Conservation (phyloP, 768 basidiomycete genomes). For the Pleurotus salmoneostramineus region DNA sequence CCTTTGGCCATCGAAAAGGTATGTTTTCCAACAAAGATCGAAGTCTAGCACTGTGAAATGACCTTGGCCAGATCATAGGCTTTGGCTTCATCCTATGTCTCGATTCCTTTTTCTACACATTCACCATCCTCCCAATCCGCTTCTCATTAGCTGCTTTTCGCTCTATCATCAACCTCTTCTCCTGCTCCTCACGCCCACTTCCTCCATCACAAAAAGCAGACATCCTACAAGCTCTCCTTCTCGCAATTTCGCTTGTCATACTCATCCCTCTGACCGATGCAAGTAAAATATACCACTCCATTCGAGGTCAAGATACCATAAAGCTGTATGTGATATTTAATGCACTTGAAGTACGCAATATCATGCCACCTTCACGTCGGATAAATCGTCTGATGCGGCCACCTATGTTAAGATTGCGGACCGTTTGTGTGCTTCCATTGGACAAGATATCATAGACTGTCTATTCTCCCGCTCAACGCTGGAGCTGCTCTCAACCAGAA, state of each 20-base stretch:
- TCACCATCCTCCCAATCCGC: slow-evolving; percentile 95
- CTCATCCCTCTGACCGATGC: slow-evolving; percentile 86
- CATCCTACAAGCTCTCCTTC: slow-evolving; percentile 75
- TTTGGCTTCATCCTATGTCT: slow-evolving; percentile 94
- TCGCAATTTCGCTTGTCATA: slow-evolving; percentile 69
- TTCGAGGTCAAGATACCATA: slow-evolving; percentile 97
- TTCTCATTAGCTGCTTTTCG: slow-evolving; percentile 62
- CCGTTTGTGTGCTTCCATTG: slow-evolving; percentile 90
- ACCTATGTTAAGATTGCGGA: slow-evolving; percentile 77
- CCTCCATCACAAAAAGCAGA: slow-evolving; percentile 92
- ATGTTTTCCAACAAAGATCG: slow-evolving; percentile 1
- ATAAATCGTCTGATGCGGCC: too few relatives aligned
- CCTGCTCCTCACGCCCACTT: slow-evolving; percentile 49
- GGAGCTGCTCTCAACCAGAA: slow-evolving; percentile 61
- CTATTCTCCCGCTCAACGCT: slow-evolving; percentile 92
- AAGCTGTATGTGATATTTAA: slow-evolving; percentile 99
- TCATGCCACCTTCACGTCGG: background rate
- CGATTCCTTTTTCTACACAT: slow-evolving; percentile 96
- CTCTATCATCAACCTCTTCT: slow-evolving; percentile 46
- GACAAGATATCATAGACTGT: slow-evolving; percentile 96
- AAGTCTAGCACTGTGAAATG: background rate
- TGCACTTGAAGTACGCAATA: slow-evolving; percentile 81
- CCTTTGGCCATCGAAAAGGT: slow-evolving; percentile 95
- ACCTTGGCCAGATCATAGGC: slow-evolving; percentile 64
- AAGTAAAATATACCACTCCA: slow-evolving; percentile 96